Conservation (phyloP, 352 stramenopile genomes). For the Globisporangium middletonii region DNA sequence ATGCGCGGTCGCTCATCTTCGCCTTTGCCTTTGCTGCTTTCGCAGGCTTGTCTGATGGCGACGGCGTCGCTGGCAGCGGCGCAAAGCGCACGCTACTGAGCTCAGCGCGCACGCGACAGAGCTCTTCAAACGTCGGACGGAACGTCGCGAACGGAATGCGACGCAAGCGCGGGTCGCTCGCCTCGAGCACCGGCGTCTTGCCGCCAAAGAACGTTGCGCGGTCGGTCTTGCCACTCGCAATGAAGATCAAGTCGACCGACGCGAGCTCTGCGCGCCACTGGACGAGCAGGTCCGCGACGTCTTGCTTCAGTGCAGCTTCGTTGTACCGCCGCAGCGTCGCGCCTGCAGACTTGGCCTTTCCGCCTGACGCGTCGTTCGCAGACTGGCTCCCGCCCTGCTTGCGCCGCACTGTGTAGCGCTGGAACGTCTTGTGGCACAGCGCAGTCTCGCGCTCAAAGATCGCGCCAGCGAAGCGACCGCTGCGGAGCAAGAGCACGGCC, state of each 20-base stretch:
- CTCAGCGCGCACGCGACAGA: constrained; percentile 68
- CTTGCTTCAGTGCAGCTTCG: constrained; percentile 86
- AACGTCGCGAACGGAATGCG: constrained; percentile 83
- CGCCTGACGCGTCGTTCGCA: constrained; percentile 65
- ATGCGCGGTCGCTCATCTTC: constrained; percentile 14
- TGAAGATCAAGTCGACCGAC: constrained; percentile 59
- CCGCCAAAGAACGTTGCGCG: constrained; percentile 72
- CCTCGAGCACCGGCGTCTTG: constrained; percentile 57
- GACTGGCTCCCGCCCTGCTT: constrained; percentile 93
- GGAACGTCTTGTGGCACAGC: constrained; percentile 89
- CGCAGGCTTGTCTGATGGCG: constrained; percentile 18
- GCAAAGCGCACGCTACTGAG: constrained; percentile 61
- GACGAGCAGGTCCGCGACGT: constrained; percentile 74
- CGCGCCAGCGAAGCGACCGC: constrained; percentile 88
- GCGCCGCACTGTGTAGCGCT: constrained; percentile 91
- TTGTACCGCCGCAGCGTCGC: constrained; percentile 91
- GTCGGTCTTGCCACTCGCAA: constrained; percentile 66
- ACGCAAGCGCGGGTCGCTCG: constrained; percentile 58
- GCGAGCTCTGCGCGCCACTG: constrained; percentile 72
- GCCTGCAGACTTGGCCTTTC: constrained; percentile 90
- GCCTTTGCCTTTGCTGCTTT: constrained; percentile 16
- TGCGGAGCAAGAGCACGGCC: constrained; percentile 88
- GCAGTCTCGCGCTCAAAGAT: constrained; percentile 88
- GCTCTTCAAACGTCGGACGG: constrained; percentile 82
- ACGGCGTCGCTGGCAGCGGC: constrained; percentile 26